Evolutionary conservation across 1,284 basidiomycete genomes (phyloP).

Genomic region (Cystobasidium pallidum): DNA sequence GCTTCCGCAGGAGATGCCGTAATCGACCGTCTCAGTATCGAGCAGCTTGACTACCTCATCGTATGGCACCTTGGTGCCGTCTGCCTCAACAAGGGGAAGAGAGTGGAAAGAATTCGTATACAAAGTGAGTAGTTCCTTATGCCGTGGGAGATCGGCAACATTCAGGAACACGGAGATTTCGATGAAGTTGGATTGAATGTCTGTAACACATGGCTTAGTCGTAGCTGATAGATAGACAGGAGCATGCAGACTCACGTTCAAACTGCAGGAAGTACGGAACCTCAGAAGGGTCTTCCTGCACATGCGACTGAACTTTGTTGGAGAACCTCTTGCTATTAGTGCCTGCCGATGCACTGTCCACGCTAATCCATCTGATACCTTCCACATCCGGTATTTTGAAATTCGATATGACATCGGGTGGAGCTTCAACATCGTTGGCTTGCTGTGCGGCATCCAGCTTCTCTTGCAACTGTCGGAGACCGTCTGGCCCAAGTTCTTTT

Average conservation of each 20-base stretch:
- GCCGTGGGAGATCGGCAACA: conserved; percentile 64
- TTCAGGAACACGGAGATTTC: conserved; percentile 72
- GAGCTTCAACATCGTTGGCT: conserved; percentile 83
- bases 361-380: conserved; percentile 92
- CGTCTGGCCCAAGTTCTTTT: conserved; percentile 73
- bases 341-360: conserved; percentile 65
- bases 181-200: conserved; percentile 79
- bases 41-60: conserved; percentile 90
- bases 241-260: conserved; percentile 57
- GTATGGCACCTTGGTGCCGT: conserved; percentile 74
- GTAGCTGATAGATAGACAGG: neutral
- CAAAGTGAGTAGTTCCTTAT: conserved; percentile 54
- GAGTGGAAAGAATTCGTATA: conserved; percentile 88
- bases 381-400: conserved; percentile 88
- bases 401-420: conserved; percentile 70
- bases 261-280: conserved; percentile 92
- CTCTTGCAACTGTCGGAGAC: conserved; percentile 71
- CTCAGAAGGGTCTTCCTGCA: conserved; percentile 69
- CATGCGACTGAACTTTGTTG: conserved; percentile 65
- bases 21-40: conserved; percentile 87
- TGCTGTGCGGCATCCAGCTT: conserved; percentile 80
- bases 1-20: conserved; percentile 73
- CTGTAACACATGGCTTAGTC: conserved; percentile 3
- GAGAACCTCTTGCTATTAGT: conserved; percentile 49
- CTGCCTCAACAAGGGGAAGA: conserved; percentile 73